Base-by-base conservation (phyloP, 257 asterid species). In the Fraxinus anomala region DNA sequence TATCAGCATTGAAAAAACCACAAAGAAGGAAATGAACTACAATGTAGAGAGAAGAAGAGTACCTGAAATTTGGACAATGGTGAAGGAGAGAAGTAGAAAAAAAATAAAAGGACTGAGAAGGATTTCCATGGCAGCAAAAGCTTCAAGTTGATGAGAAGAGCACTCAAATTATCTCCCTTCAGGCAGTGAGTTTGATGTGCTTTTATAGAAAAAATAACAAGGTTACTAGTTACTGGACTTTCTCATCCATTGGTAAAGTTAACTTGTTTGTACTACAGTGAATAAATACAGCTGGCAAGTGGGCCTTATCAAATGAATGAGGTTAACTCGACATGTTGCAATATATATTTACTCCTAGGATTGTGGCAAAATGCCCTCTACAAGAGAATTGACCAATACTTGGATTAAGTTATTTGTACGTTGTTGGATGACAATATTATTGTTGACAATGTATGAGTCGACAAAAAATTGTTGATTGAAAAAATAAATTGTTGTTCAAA, bases 11-110 rank as follows among this genome's bases (percentile, higher is more conserved):
- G 59, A 56, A n/a, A n/a, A 0, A 5, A 1, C 21, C 44, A 9
- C 44, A 39, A 39, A 39, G 9, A 2, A 8, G 13, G 42, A 39
- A n/a, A 17, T 19, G 28, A 56, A 56, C 26, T 42, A 42, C 51
- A 42, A 42, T 42, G 51, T 42, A 42, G 51, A 42, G 28, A 42
- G 69, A 63, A 10, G 69, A 26, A 10, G 67, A 42, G 1, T 63
- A 84, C 90, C 88, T 44, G 83, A 79, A 44, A 84, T 40, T 51
- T 56, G 68, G 74, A 78, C 33, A 2, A 73, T 16, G 54, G 68
- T 1, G 66, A 80, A 33, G 76, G 84, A 63, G 66, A 84, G 24
- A 16, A 78, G 10, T 31, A 80, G 76, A 14, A 83, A 76, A 65
- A 61, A 17, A 30, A 82, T 40, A 68, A 80, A 44, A 56, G 73